Percentiles rank a stretch among this genome's conserved stretches.
These are phyloP conservation scores for Gynandropsis gynandra DNA, from an alignment of 345 rosid genomes.

Conservation along the genomic window DNA sequence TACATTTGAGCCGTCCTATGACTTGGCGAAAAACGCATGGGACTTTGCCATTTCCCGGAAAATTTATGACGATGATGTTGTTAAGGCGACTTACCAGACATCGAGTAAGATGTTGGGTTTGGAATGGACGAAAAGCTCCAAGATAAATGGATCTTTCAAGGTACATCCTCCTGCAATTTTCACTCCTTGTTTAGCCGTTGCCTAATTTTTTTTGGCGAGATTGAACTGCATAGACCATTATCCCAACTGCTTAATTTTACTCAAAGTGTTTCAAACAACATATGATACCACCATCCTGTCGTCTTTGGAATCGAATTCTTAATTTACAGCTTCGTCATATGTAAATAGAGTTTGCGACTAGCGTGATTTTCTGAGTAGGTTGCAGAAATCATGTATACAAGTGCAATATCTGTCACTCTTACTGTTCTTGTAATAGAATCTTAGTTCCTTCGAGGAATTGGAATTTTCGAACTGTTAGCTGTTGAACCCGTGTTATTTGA, in stretches of 20 bases:
- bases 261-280: too few relatives aligned
- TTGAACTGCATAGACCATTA: not conserved
- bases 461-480: not conserved
- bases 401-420: not conserved
- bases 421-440: not conserved
- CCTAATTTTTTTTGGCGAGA: not conserved
- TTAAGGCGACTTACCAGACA: slow-evolving; percentile 77
- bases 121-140: slow-evolving; percentile 76
- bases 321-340: too few relatives aligned
- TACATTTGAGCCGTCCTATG: slow-evolving; percentile 75
- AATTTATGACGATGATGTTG: slow-evolving; percentile 49
- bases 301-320: too few relatives aligned
- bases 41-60: slow-evolving; percentile 63
- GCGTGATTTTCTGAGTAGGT: too few relatives aligned
- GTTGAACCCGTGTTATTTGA: too few relatives aligned
- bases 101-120: slow-evolving; percentile 56
- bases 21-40: slow-evolving; percentile 71
- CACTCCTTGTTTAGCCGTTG: not conserved
- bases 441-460: not conserved
- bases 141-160: slow-evolving; percentile 56
- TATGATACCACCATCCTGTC: too few relatives aligned
- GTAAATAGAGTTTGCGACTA: too few relatives aligned
- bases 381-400: too few relatives aligned
- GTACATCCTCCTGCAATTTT: slow-evolving; percentile 24
- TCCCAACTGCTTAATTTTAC: not conserved